phyloP scores from a whole-genome alignment of 257 asterid species.

The Voacanga thouarsii region DNA sequence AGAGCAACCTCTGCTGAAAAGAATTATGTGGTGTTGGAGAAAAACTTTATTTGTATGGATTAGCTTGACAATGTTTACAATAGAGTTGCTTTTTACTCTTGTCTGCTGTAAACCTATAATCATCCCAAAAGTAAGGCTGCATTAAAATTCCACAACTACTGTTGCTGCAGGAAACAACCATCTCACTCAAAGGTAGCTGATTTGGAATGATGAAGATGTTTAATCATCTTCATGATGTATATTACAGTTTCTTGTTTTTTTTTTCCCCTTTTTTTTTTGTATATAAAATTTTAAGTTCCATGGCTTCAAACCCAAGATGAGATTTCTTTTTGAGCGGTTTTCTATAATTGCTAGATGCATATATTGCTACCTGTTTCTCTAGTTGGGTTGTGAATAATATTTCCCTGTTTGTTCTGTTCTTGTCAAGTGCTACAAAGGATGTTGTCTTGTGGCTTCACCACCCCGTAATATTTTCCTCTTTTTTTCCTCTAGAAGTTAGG shows the following conservation, averaged over 20 bases:
- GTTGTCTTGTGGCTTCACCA: not conserved
- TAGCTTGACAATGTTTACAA: slow-evolving; percentile 60
- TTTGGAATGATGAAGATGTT: not conserved
- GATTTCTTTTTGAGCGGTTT: not conserved
- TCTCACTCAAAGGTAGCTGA: slow-evolving; percentile 22
- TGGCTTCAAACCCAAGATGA: not conserved
- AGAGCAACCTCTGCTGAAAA: slow-evolving; percentile 63
- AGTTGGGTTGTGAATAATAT: not conserved
- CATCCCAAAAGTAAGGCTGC: slow-evolving; percentile 55
- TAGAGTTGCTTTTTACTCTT: slow-evolving; percentile 60
- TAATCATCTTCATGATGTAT: not conserved
- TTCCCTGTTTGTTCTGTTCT: not conserved
- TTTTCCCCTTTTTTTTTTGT: not conserved
- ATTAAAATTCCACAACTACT: slow-evolving; percentile 26
- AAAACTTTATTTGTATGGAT: slow-evolving; percentile 75
- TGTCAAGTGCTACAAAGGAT: not conserved
- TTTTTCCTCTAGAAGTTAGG: not conserved
- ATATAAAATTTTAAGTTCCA: not conserved
- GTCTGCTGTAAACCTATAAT: slow-evolving; percentile 68
- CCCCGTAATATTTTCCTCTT: not conserved
- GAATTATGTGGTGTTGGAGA: slow-evolving; percentile 71
- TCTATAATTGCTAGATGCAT: not conserved
- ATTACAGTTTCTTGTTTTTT: not conserved
- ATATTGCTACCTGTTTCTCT: not conserved
- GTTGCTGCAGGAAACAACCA: slow-evolving; percentile 25